Conservation (phyloP, 2,329 filamentous ascomycete genomes). For the Fusarium pseudoanthophilum region DNA sequence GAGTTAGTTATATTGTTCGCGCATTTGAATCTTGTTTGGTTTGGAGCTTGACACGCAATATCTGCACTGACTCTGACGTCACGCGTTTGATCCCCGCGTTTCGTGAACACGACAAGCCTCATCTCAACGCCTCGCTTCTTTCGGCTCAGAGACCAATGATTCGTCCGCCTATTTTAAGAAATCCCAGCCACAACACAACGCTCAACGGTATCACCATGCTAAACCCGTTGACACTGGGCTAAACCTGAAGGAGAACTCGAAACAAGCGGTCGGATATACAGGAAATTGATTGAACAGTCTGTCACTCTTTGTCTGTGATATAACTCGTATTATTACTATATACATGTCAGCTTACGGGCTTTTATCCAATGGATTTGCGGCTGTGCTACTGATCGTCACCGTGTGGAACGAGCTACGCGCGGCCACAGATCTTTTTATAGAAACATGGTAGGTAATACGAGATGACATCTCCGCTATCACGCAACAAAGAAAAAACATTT, state of each 20-base stretch:
- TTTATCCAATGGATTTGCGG: neutral
- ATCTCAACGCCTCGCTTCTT: rapidly evolving
- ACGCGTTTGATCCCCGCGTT: neutral
- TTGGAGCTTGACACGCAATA: neutral
- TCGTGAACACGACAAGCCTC: neutral
- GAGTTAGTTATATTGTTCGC: neutral
- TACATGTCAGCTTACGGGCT: neutral
- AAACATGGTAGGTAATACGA: slow-evolving; percentile 4
- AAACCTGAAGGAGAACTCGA: neutral
- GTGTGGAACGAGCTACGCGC: slow-evolving; percentile 19
- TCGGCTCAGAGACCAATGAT: rapidly evolving
- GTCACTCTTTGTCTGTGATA: neutral
- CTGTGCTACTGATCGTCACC: neutral
- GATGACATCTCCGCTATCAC: neutral
- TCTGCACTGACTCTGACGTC: rapidly evolving
- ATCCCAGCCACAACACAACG: neutral
- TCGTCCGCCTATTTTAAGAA: neutral
- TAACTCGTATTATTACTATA: neutral
- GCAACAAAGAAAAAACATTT: neutral
- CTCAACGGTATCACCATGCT: neutral
- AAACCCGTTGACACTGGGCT: neutral
- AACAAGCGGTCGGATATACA: neutral
- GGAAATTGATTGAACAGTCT: neutral
- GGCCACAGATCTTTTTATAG: slow-evolving; percentile 25
- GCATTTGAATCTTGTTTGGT: neutral